Evolutionary conservation across 2,329 filamentous ascomycete genomes (phyloP).

Genomic region (Cercospora citrullina): DNA sequence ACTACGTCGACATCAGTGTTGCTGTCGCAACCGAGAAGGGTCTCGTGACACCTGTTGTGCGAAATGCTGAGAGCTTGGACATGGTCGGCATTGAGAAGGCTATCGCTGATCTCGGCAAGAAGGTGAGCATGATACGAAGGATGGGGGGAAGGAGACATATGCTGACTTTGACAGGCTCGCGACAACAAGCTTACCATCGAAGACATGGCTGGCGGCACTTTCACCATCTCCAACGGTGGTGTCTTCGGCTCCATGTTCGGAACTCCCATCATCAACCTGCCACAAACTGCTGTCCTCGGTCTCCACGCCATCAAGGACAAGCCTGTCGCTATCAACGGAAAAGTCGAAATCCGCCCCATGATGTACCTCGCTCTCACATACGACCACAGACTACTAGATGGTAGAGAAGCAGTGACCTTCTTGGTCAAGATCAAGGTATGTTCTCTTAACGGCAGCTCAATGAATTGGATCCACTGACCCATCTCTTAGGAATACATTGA

Average conservation of each 20-base stretch:
- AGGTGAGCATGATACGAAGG: slow-evolving; percentile 58
- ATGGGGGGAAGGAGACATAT: not conserved
- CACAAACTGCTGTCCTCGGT: slow-evolving; percentile 85
- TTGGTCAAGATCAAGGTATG: slow-evolving; percentile 84
- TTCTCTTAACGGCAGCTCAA: not conserved
- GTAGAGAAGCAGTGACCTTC: slow-evolving; percentile 93
- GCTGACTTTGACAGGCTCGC: slow-evolving; percentile 63
- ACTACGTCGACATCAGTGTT: slow-evolving; percentile 97
- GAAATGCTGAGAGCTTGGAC: slow-evolving; percentile 87
- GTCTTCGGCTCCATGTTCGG: slow-evolving; percentile 98
- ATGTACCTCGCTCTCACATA: slow-evolving; percentile 99
- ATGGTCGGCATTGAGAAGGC: slow-evolving; percentile 84
- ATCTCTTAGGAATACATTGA: slow-evolving; percentile 71
- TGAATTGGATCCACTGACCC: not conserved
- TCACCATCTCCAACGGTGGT: slow-evolving; percentile 95
- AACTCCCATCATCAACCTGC: slow-evolving; percentile 96
- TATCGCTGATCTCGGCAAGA: slow-evolving; percentile 93
- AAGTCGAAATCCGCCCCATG: slow-evolving; percentile 95
- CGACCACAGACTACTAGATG: slow-evolving; percentile 93
- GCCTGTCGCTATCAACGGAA: slow-evolving; percentile 84
- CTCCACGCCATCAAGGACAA: slow-evolving; percentile 97
- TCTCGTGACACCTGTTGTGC: slow-evolving; percentile 91
- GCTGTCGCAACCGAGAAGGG: slow-evolving; percentile 98
- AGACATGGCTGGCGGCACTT: slow-evolving; percentile 97
- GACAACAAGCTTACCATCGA: slow-evolving; percentile 97